These are phyloP conservation scores for Pseudopyrenochaeta lycopersici DNA, from an alignment of 2,329 filamentous ascomycete species.

Conservation along the genomic window DNA sequence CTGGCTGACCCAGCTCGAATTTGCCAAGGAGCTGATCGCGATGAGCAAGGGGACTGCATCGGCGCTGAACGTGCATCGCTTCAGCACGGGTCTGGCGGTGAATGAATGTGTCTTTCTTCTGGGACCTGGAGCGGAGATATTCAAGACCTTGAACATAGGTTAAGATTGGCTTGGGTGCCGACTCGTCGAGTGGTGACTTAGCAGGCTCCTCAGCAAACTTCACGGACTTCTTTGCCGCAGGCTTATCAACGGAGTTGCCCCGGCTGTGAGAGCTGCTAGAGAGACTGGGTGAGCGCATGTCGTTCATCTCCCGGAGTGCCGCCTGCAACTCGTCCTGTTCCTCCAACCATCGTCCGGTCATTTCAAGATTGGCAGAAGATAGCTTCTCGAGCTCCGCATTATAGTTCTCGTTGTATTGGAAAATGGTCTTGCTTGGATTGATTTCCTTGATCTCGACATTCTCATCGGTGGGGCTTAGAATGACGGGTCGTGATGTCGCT, in stretches of 20 bases:
- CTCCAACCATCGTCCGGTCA: conserved; percentile 85
- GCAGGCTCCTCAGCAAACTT: conserved; percentile 67
- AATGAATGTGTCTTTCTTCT: conserved; percentile 79
- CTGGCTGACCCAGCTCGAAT: conserved; percentile 72
- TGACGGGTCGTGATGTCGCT: conserved; percentile 40
- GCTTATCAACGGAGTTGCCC: conserved; percentile 47
- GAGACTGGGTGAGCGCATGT: conserved; percentile 51
- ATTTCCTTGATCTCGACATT: conserved; percentile 63
- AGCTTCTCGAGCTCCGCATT: conserved; percentile 75
- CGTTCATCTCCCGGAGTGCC: conserved; percentile 66
- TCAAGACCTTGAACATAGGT: conserved; percentile 92
- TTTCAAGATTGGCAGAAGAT: conserved; percentile 78
- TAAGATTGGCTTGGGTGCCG: conserved; percentile 63
- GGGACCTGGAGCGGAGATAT: conserved; percentile 72
- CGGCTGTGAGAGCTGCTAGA: conserved; percentile 43
- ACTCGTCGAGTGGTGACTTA: conserved; percentile 35
- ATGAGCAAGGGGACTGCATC: conserved; percentile 76
- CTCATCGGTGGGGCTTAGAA: conserved; percentile 46
- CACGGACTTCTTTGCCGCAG: conserved; percentile 73
- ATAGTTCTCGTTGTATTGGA: conserved; percentile 79
- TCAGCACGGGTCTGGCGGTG: conserved; percentile 88
- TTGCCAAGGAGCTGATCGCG: conserved; percentile 84
- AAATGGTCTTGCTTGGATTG: conserved; percentile 70
- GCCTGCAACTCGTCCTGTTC: conserved; percentile 82
- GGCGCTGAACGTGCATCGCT: conserved; percentile 82